Evolutionary conservation across 2,329 filamentous ascomycete genomes (phyloP).

Genomic region (Penicillium sp.): DNA sequence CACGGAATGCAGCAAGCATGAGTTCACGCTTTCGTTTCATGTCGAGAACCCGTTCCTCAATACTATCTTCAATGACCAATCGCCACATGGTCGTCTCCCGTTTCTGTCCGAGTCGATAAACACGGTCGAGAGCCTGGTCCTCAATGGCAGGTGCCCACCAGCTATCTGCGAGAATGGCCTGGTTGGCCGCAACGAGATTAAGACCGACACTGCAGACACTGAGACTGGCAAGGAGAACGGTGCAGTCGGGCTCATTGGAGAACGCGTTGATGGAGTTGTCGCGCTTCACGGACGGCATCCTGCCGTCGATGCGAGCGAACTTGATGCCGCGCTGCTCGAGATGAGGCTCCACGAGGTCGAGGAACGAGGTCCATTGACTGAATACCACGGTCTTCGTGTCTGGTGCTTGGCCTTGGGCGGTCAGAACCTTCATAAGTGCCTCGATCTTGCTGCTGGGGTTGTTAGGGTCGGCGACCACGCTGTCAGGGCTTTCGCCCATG

Average conservation of each 20-base stretch:
- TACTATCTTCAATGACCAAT: conserved; percentile 71
- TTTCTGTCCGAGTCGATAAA: conserved; percentile 79
- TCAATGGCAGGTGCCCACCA: conserved; percentile 95
- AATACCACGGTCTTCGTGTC: conserved; percentile 77
- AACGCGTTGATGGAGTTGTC: conserved; percentile 67
- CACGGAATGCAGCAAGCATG: conserved; percentile 73
- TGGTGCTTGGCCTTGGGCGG: conserved; percentile 60
- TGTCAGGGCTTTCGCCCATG: conserved; percentile 46
- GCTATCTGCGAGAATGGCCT: conserved; percentile 75
- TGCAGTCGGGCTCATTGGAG: conserved; percentile 61
- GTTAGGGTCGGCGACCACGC: conserved; percentile 55
- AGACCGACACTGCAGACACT: conserved; percentile 79
- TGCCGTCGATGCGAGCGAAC: conserved; percentile 73
- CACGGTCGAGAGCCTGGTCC: conserved; percentile 83
- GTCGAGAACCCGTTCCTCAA: conserved; percentile 75
- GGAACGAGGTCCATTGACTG: conserved; percentile 73
- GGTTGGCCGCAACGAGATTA: conserved; percentile 80
- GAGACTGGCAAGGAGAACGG: conserved; percentile 75
- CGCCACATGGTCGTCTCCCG: conserved; percentile 74
- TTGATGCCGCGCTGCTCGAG: conserved; percentile 57
- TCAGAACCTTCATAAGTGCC: conserved; percentile 68
- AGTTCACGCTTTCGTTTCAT: conserved; percentile 73
- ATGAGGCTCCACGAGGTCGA: conserved; percentile 69
- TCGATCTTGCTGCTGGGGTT: conserved; percentile 78
- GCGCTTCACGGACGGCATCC: conserved; percentile 66